Percentiles rank a stretch among this genome's conserved stretches.
Evolutionary conservation across 164 flowering plant species (phyloP).

Genomic region (Cinnamomum micranthum): DNA sequence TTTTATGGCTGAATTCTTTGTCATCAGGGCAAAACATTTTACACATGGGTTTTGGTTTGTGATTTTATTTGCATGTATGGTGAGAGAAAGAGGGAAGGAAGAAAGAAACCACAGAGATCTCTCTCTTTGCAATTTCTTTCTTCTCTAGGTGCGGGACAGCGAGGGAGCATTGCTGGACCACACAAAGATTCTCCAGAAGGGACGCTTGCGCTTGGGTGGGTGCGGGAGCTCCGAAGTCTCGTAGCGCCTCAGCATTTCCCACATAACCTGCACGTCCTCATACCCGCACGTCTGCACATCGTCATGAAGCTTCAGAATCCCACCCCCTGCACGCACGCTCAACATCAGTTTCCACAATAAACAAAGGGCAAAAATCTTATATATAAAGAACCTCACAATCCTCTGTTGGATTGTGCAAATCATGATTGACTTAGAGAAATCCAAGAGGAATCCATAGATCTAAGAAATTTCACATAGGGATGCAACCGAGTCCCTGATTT

Average conservation of each 20-base stretch:
- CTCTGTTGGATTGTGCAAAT: no score
- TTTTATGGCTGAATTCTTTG: no score
- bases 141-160: background rate
- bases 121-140: background rate
- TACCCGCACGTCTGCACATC: conserved; percentile 73
- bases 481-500: no score
- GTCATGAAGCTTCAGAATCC: conserved; percentile 56
- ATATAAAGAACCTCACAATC: no score
- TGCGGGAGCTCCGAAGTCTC: conserved; percentile 35
- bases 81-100: background rate
- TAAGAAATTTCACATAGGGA: no score
- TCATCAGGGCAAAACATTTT: background rate
- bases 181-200: conserved; percentile 50
- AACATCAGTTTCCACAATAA: no score
- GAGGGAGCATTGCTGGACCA: conserved; percentile 28
- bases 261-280: conserved; percentile 73
- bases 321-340: conserved; percentile 31
- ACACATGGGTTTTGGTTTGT: background rate
- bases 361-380: no score
- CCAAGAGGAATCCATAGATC: no score
- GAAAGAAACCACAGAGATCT: no score
- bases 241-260: conserved; percentile 64
- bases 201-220: conserved; percentile 44
- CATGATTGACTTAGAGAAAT: no score
- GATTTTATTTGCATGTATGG: background rate